These are phyloP conservation scores for Gossypium lobatum DNA, from an alignment of 441 rosid genomes.

Conservation along the genomic window DNA sequence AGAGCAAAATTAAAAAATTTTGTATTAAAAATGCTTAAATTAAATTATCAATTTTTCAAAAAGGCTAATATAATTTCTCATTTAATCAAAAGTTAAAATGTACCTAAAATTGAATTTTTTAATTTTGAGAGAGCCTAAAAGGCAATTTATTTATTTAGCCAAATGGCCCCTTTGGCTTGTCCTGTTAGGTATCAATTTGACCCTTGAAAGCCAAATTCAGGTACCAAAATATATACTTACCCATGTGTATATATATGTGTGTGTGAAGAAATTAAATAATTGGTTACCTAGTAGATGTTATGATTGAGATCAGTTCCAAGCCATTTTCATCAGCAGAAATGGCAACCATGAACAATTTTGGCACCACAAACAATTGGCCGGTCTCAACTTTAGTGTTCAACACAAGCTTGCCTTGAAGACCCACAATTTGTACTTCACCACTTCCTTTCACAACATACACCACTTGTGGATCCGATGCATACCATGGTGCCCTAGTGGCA, in stretches of 20 bases:
- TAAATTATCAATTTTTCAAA: too few relatives aligned
- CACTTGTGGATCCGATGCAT: background rate
- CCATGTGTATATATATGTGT: too few relatives aligned
- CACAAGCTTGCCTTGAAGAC: constrained; percentile 19
- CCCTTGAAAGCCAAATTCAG: background rate
- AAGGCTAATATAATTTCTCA: too few relatives aligned
- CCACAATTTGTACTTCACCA: constrained; percentile 27
- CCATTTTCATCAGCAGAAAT: constrained; percentile 21
- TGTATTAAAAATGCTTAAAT: too few relatives aligned
- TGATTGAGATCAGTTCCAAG: constrained; percentile 21
- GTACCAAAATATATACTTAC: background rate
- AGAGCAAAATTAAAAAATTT: too few relatives aligned
- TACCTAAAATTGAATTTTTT: too few relatives aligned
- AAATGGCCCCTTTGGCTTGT: too few relatives aligned
- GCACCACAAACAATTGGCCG: constrained; percentile 31
- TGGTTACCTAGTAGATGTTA: background rate
- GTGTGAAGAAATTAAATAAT: too few relatives aligned
- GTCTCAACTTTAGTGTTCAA: constrained; percentile 16
- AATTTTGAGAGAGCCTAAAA: too few relatives aligned
- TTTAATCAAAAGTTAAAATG: too few relatives aligned
- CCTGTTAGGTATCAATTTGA: background rate
- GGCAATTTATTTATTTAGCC: too few relatives aligned
- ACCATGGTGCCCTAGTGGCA: background rate
- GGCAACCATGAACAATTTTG: constrained; percentile 20
- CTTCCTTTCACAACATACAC: background rate